Conservation (phyloP, 2,329 filamentous ascomycete genomes). For the Clonostachys chloroleuca region DNA sequence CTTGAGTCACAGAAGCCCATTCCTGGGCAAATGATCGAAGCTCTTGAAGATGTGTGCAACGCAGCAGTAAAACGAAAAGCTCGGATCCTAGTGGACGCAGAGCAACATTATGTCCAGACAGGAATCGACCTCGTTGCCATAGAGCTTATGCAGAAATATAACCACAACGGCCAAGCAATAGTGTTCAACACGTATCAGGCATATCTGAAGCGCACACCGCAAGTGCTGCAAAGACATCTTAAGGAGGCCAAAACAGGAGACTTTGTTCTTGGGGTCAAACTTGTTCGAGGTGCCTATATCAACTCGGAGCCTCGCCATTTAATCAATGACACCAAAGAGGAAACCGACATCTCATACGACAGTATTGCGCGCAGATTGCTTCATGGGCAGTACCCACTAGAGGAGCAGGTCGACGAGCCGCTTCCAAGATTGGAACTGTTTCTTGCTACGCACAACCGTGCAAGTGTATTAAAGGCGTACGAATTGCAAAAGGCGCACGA, state of each 20-base stretch:
- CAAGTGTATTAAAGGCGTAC: constrained; percentile 32
- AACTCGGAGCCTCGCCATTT: constrained; percentile 38
- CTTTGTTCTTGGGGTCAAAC: constrained; percentile 50
- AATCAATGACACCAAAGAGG: constrained; percentile 47
- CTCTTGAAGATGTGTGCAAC: constrained; percentile 30
- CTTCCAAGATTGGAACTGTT: constrained; percentile 46
- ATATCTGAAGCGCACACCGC: constrained; percentile 45
- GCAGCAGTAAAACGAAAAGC: constrained; percentile 29
- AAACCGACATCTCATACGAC: constrained; percentile 50
- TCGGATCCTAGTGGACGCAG: constrained; percentile 38
- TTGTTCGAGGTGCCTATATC: constrained; percentile 54
- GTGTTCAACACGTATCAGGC: constrained; percentile 51
- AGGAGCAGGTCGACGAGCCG: constrained; percentile 30
- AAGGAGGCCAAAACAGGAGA: constrained; percentile 32
- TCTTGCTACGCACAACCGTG: constrained; percentile 48
- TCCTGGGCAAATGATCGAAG: constrained; percentile 34
- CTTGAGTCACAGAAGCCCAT: constrained; percentile 26
- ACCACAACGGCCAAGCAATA: constrained; percentile 22
- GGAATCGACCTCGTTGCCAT: constrained; percentile 26
- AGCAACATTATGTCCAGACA: constrained; percentile 36
- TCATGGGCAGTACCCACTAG: constrained; percentile 34
- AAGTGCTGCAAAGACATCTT: constrained; percentile 37
- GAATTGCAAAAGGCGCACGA: constrained; percentile 36
- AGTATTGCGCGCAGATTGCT: constrained; percentile 39
- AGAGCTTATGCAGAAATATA: constrained; percentile 29